Base-by-base conservation (phyloP, 1,139 yeast species). In the Blastobotrys elegans region DNA sequence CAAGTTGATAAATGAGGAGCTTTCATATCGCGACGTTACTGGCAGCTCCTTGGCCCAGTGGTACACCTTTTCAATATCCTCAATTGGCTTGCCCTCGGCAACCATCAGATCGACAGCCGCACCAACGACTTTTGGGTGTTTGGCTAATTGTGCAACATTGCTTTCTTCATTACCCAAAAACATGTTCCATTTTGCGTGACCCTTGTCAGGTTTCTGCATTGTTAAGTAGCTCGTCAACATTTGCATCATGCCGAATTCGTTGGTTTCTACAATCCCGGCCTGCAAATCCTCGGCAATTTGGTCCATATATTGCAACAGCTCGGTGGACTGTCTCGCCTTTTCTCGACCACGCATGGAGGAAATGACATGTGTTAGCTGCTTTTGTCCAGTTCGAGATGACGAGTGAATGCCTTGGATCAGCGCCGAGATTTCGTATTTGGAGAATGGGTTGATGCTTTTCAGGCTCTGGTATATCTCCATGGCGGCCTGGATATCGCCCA, bases 31-130 rank as follows among this genome's bases (percentile, higher is more conserved):
- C 6, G 10, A 5, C 27, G 27, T 5, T 20, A 21, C 22, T 34
- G 16, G 22, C 14, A 3, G 24, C 7, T 17, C 5, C 56, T 74
- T 76, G 43, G 63, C 60, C 33, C 69, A 70, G 33, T 68, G 62
- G 59, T 73, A 80, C 48, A 77, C 66, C 14, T 60, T 55, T 60
- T 74, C 74, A 44, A 79, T 70, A 55, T 83, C 88, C 41, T 78
- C 80, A 59, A 84, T 83, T 21, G 67, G 60, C 16, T 77, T 68
- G 48, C 83, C 76, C 42, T 84, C 80, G 46, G 76, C 79, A 55
- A 74, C 81, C 53, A 88, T 75, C 37, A 84, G 73, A 29, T 89
- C 89, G 59, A 87, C 73, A 32, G 85, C 76, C 8, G 82, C 78
- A 27, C 94, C 87, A 55, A 85, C 79, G 16, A 84, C 84, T 51